Conservation (phyloP, 352 stramenopile species). For the Phytopythium mirpurense region DNA sequence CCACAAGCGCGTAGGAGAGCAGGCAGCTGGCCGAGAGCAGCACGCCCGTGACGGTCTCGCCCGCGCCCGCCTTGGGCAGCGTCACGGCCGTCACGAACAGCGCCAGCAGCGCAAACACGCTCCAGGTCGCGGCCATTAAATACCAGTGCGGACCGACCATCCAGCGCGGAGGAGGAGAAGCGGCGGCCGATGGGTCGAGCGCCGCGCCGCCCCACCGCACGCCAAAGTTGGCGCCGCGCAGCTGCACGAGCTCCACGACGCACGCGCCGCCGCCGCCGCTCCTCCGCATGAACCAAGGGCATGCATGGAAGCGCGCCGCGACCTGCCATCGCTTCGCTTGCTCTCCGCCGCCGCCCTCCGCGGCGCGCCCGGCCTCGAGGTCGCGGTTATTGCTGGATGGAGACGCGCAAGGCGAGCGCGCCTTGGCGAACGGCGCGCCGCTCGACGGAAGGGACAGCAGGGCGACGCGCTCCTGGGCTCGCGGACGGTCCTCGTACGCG, state of each 20-base stretch:
- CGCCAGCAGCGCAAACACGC: slow-evolving; percentile 36
- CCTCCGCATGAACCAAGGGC: background rate
- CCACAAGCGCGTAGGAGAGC: slow-evolving; percentile 65
- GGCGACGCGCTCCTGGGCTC: slow-evolving; percentile 18
- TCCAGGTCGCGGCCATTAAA: slow-evolving; percentile 62
- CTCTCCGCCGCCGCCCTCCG: background rate
- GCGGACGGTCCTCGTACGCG: slow-evolving; percentile 17
- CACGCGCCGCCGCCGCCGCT: background rate
- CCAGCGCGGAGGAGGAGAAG: too few species aligned
- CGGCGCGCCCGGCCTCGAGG: slow-evolving; percentile 9
- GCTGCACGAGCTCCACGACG: slow-evolving; percentile 46
- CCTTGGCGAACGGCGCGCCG: slow-evolving; percentile 9
- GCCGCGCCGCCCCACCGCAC: slow-evolving; percentile 28
- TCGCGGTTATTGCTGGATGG: background rate
- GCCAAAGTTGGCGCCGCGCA: slow-evolving; percentile 50
- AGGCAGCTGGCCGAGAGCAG: slow-evolving; percentile 54
- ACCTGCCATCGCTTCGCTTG: slow-evolving; percentile 15
- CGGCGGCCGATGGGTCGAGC: background rate
- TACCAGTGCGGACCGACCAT: slow-evolving; percentile 77
- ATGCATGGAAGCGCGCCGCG: slow-evolving; percentile 5
- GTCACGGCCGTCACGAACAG: slow-evolving; percentile 48
- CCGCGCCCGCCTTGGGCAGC: slow-evolving; percentile 24
- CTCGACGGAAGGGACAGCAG: slow-evolving; percentile 13
- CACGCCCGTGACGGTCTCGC: slow-evolving; percentile 45
- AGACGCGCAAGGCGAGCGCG: background rate